These are phyloP conservation scores for Penicillium janthinellum DNA, from an alignment of 2,329 filamentous ascomycete species.

Conservation along the genomic window DNA sequence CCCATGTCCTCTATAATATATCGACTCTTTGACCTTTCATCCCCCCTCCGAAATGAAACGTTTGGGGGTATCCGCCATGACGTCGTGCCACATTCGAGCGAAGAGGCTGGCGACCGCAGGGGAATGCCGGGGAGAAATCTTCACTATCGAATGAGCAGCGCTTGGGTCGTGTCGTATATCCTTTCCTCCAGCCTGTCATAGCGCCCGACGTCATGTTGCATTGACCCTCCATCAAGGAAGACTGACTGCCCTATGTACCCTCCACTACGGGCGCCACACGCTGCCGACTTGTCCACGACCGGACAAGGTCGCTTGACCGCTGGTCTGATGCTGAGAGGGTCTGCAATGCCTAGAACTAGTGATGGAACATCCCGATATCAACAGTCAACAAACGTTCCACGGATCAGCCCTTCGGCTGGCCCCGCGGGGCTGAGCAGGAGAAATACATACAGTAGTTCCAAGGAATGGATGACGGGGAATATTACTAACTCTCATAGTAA, in stretches of 20 bases:
- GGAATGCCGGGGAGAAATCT: conserved; percentile 1
- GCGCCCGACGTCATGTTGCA: conserved; percentile 21
- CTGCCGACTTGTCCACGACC: neutral
- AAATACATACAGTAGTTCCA: neutral
- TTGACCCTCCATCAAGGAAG: neutral
- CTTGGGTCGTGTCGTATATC: conserved; percentile 1
- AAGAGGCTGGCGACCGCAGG: neutral
- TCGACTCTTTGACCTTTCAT: neutral
- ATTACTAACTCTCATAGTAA: too few relatives aligned
- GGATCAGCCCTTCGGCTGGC: conserved; percentile 15
- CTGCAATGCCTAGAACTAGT: neutral
- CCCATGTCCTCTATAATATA: neutral
- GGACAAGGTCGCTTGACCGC: neutral
- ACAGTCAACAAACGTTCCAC: conserved; percentile 16
- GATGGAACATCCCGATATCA: neutral
- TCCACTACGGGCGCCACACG: neutral
- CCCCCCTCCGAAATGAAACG: neutral
- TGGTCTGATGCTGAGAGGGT: neutral
- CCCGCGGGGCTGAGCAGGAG: conserved; percentile 8
- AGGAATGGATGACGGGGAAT: too few relatives aligned
- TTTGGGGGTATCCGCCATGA: conserved; percentile 8
- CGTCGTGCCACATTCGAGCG: conserved; percentile 4
- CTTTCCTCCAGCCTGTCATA: neutral
- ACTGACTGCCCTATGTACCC: neutral
- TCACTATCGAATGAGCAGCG: conserved; percentile 9